These are phyloP conservation scores for Juglanconis oblonga DNA, from an alignment of 2,329 filamentous ascomycete genomes.

Conservation along the genomic window DNA sequence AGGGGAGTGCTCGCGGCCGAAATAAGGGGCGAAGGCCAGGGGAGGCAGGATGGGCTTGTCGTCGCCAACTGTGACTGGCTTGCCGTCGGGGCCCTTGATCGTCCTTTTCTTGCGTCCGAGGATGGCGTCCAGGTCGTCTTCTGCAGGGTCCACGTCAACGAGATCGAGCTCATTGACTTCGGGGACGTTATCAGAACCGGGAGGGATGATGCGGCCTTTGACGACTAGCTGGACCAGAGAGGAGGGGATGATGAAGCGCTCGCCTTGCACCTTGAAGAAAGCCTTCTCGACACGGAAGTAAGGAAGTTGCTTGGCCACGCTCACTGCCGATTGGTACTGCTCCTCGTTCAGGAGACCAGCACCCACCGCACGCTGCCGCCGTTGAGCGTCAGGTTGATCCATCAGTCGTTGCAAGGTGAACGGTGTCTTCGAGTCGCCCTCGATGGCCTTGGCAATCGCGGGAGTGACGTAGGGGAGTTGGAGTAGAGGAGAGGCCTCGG, in stretches of 20 bases:
- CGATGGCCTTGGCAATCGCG: slow-evolving; percentile 61
- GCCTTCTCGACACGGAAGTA: slow-evolving; percentile 82
- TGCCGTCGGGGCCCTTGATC: slow-evolving; percentile 60
- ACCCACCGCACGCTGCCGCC: slow-evolving; percentile 69
- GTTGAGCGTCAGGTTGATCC: slow-evolving; percentile 71
- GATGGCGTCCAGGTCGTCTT: slow-evolving; percentile 85
- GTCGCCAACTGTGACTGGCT: slow-evolving; percentile 48
- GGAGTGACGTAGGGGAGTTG: slow-evolving; percentile 87
- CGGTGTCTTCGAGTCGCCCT: slow-evolving; percentile 73
- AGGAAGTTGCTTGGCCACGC: slow-evolving; percentile 80
- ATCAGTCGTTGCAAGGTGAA: slow-evolving; percentile 85
- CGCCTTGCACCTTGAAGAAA: slow-evolving; percentile 98
- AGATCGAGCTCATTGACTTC: slow-evolving; percentile 74
- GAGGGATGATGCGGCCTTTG: slow-evolving; percentile 90
- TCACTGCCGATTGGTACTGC: slow-evolving; percentile 73
- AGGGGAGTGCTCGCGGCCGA: slow-evolving; percentile 83
- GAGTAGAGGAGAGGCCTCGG: slow-evolving; percentile 79
- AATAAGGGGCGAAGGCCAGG: slow-evolving; percentile 87
- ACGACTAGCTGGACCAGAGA: slow-evolving; percentile 92
- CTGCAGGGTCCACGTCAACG: slow-evolving; percentile 86
- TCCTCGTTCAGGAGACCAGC: slow-evolving; percentile 67
- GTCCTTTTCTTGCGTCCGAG: slow-evolving; percentile 72
- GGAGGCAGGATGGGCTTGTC: slow-evolving; percentile 72
- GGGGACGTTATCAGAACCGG: slow-evolving; percentile 74
- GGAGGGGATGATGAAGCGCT: slow-evolving; percentile 86